Base-by-base conservation (phyloP, 768 basidiomycete genomes). In the Asterophora lycoperdoides region DNA sequence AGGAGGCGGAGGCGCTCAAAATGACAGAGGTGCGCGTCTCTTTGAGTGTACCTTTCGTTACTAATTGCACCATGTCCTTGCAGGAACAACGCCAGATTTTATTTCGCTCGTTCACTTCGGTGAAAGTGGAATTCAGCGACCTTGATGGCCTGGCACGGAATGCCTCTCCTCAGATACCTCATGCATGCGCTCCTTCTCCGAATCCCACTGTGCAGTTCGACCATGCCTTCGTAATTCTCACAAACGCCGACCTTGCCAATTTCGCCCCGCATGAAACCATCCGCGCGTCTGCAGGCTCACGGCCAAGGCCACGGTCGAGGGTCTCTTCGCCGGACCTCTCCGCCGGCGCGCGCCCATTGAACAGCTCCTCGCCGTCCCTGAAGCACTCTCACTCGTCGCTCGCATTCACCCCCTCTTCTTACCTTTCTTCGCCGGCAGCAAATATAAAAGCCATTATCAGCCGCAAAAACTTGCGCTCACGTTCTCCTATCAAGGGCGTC, bases 91-190 rank as follows among this genome's bases (percentile, higher is more conserved):
- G 64, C 0, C 63, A 68, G 42, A 61, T 59, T 1, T 64, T 77
- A 10, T 53, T 69, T 26, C 60, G 59, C 43, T 74, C 80, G 1
- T 83, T 83, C 55, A 67, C 60, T 17, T 70, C 70, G 4, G 81
- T 83, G 29, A 83, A 83, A 52, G 75, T 75, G 7, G 81, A 83
- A 53, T 83, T 82, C 56, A 69, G 71, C 47, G 81, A 83, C 60
- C 70, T 83, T 13, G 81, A 83, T 46, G 81, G 81, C 0, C 63
- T 79, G 30, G 69, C 73, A 32, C 80, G 80, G 80, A 15, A 39
- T 20, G 15, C 49, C 19, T 32, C 14, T 15, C 17, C 28, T 8
- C 29, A 19, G 14, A 20, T 41, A 18, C 34, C 44, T 44, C 41
- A 11, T 17, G 46, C 10, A 30, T 15, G 11, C 23, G 23, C 6